These are phyloP conservation scores for Protomyces lactucae-debilis DNA, from an alignment of 1,139 yeast genomes.

Conservation along the genomic window DNA sequence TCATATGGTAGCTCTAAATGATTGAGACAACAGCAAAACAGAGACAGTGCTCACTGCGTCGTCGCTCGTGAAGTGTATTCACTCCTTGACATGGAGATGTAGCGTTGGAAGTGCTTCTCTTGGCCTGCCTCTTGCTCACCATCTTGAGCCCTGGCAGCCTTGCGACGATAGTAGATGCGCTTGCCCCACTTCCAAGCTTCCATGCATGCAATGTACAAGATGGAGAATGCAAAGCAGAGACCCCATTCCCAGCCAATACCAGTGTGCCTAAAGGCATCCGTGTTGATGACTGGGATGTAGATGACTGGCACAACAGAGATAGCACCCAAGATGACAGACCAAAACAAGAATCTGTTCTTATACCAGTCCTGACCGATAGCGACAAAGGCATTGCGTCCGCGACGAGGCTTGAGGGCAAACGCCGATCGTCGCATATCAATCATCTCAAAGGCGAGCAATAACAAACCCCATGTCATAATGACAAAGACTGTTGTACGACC, in stretches of 20 bases:
- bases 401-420: slow-evolving; percentile 36
- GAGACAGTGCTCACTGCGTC: no score
- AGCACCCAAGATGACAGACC: slow-evolving; percentile 75
- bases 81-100: slow-evolving; percentile 12
- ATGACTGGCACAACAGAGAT: slow-evolving; percentile 73
- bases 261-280: slow-evolving; percentile 67
- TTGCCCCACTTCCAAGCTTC: slow-evolving; percentile 33
- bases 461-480: slow-evolving; percentile 85
- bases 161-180: slow-evolving; percentile 27
- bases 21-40: no score
- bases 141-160: background rate
- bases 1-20: no score
- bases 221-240: slow-evolving; percentile 59
- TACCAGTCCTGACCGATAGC: slow-evolving; percentile 17
- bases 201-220: slow-evolving; percentile 34
- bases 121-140: background rate
- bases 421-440: slow-evolving; percentile 56
- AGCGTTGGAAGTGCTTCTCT: slow-evolving; percentile 14
- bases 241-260: slow-evolving; percentile 85
- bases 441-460: slow-evolving; percentile 86
- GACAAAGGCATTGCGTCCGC: slow-evolving; percentile 1
- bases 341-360: slow-evolving; percentile 67
- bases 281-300: slow-evolving; percentile 81
- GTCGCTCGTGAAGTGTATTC: background rate
- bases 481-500: slow-evolving; percentile 81